Base-by-base conservation (phyloP, 805 yeast genomes). In the Lachancea lanzarotensis region DNA sequence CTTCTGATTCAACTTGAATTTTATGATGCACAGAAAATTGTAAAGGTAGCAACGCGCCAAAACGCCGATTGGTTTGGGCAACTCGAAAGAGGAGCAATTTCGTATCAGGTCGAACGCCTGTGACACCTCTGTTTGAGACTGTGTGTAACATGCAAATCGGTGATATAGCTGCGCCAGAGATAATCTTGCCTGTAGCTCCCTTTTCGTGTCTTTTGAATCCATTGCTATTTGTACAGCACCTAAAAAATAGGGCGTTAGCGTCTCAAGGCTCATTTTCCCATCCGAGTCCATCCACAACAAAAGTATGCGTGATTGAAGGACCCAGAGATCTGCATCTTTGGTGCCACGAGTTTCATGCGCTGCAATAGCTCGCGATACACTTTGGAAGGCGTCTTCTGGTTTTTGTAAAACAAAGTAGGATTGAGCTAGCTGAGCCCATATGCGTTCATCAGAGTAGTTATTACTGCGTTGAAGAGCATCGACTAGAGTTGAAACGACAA, bases 381-480 rank as follows among this genome's bases (percentile, higher is more conserved):
- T 54, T 35, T 52, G 53, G 42, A 53, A 41, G 22, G 63, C 53
- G 38, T 54, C 57, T 29, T 53, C 59, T 34, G 51, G 57, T 26
- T 48, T 45, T 20, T 49, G 48, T 42, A 59, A 42, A 38, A 46
- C 46, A 41, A 53, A 56, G 32, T 57, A 56, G 16, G 57, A 48
- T 15, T 52, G 20, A 9, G 63, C 55, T 16, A 59, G 45, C 29
- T 51, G 49, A 15, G 50, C 50, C 62, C 63, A 57, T 18, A 59
- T 43, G 20, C 42, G 46, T 11, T 36, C 25, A 39, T 42, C 41
- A 19, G 41, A 31, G 11, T 12, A 19, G 15, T 36, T 41, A 25
- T 27, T 32, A 25, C 37, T 6, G 31, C 11, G 37, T 20, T 31
- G 36, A 29, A 37, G 22, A 13, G 45, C 36, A 15, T 42, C 41